These are phyloP conservation scores for Hypoxylon sp. DNA, from an alignment of 2,329 filamentous ascomycete genomes.

Conservation along the genomic window DNA sequence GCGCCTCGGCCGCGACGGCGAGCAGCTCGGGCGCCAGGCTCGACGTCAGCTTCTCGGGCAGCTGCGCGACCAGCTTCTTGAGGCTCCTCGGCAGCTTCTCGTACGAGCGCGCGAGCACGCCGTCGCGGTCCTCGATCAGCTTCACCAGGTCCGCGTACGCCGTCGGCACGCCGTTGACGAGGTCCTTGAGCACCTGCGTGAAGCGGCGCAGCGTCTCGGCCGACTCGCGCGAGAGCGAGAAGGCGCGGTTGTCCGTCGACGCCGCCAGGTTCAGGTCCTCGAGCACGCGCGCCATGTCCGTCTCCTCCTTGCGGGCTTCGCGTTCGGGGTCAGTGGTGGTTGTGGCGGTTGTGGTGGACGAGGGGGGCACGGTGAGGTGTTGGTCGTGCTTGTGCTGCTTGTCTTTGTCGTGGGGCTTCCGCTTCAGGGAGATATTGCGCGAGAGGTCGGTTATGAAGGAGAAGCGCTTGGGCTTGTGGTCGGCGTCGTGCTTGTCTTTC, in stretches of 20 bases:
- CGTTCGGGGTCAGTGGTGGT: conserved; percentile 51
- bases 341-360: conserved; percentile 56
- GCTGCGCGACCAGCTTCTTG: conserved; percentile 85
- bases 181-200: conserved; percentile 90
- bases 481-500: conserved; percentile 41
- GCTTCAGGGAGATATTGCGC: conserved; percentile 49
- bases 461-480: conserved; percentile 53
- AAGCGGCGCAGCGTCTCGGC: conserved; percentile 85
- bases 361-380: conserved; percentile 50
- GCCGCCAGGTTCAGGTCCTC: conserved; percentile 86
- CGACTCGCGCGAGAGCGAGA: conserved; percentile 86
- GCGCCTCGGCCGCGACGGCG: conserved; percentile 81
- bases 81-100: conserved; percentile 81
- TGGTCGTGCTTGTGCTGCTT: conserved; percentile 15
- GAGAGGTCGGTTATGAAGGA: conserved; percentile 54
- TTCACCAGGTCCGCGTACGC: conserved; percentile 87
- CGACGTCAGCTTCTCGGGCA: conserved; percentile 84
- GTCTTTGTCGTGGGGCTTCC: conserved; percentile 42
- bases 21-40: conserved; percentile 84
- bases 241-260: conserved; percentile 83
- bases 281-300: conserved; percentile 82
- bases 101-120: conserved; percentile 69
- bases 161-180: conserved; percentile 91
- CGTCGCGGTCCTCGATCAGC: conserved; percentile 72
- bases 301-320: conserved; percentile 67